Conservation (phyloP, 768 basidiomycete species). For the Podaxis sp. region DNA sequence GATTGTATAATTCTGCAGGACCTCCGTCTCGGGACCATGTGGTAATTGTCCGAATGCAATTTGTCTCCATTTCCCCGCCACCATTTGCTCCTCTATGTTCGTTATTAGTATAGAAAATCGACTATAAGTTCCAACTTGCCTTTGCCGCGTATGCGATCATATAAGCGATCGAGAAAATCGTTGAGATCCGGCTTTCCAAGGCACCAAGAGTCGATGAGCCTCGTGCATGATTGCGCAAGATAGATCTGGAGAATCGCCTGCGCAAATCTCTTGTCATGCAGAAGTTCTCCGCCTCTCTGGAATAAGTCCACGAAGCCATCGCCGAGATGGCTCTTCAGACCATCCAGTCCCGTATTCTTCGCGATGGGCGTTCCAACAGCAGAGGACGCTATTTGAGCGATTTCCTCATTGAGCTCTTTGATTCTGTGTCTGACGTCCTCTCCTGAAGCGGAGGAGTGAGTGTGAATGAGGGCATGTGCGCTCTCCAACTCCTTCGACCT, state of each 20-base stretch:
- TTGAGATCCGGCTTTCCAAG: constrained; percentile 34
- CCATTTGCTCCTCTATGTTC: constrained; percentile 15
- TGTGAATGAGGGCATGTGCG: constrained; percentile 44
- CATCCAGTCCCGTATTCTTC: background rate
- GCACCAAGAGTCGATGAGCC: constrained; percentile 36
- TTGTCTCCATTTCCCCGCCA: constrained; percentile 50
- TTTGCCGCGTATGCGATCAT: background rate
- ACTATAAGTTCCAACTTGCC: background rate
- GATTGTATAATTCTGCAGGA: background rate
- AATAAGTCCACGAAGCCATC: background rate
- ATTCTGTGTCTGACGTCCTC: constrained; percentile 43
- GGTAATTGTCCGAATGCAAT: constrained; percentile 30
- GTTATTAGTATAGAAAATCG: background rate
- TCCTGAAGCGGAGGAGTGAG: constrained; percentile 39
- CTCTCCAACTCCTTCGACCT: constrained; percentile 41
- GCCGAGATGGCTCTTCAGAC: constrained; percentile 20
- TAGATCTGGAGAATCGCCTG: constrained; percentile 12
- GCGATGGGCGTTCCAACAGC: constrained; percentile 1
- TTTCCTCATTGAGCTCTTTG: constrained; percentile 42
- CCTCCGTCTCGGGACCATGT: background rate
- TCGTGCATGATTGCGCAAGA: constrained; percentile 23
- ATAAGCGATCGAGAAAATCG: constrained; percentile 28
- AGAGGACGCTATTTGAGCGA: constrained; percentile 43
- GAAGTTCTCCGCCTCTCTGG: background rate
- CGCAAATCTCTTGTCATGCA: constrained; percentile 1